Evolutionary conservation across 2,329 filamentous ascomycete genomes (phyloP).

Genomic region (Incumbomyces delicatus): DNA sequence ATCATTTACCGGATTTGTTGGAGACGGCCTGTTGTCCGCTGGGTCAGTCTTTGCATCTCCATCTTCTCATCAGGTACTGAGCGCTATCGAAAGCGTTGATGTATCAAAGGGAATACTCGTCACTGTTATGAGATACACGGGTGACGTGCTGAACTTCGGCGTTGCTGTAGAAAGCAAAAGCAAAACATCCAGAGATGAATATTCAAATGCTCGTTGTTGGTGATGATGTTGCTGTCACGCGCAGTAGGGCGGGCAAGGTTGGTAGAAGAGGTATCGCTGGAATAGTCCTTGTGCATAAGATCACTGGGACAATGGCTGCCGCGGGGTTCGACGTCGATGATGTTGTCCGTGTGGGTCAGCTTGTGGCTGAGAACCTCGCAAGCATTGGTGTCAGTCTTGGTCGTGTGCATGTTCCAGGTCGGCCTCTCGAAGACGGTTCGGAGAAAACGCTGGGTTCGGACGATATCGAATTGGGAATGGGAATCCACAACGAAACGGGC

Average conservation of each 20-base stretch:
- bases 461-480: constrained; percentile 55
- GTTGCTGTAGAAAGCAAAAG: constrained; percentile 78
- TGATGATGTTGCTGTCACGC: constrained; percentile 53
- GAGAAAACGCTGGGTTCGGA: constrained; percentile 31
- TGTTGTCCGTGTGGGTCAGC: constrained; percentile 42
- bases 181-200: constrained; percentile 39
- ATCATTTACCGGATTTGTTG: constrained; percentile 81
- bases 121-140: constrained; percentile 89
- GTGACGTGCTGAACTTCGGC: constrained; percentile 80
- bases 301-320: constrained; percentile 44
- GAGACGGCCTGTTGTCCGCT: constrained; percentile 65
- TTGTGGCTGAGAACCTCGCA: constrained; percentile 44
- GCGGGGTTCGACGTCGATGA: constrained; percentile 41
- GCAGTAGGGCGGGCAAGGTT: constrained; percentile 40
- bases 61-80: constrained; percentile 68
- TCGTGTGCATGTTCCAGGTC: constrained; percentile 51
- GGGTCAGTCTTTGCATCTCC: constrained; percentile 87
- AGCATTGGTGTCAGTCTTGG: constrained; percentile 51
- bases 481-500: constrained; percentile 51
- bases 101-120: constrained; percentile 65
- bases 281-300: constrained; percentile 51
- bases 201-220: constrained; percentile 52
- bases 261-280: constrained; percentile 54
- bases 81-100: constrained; percentile 64
- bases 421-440: constrained; percentile 15